Base-by-base conservation (phyloP, 2,329 filamentous ascomycete genomes). In the Emmonsiellopsis sp. region DNA sequence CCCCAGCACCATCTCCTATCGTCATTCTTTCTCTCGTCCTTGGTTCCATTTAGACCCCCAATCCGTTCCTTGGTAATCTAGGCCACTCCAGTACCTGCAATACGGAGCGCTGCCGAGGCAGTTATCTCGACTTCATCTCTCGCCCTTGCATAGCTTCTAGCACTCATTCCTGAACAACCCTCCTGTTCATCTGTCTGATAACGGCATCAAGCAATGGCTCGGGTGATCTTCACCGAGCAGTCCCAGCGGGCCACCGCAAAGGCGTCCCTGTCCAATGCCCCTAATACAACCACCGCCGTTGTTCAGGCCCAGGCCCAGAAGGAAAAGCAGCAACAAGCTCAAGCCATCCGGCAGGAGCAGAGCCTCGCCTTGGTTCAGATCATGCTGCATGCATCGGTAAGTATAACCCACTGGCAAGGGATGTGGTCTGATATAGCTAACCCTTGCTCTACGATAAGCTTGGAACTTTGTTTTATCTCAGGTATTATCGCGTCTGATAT, bases 301-400 rank as follows among this genome's bases (percentile, higher is more conserved):
- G 37, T 42, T 40, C 55, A 42, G 3, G 44, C 48, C 27, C 47
- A 57, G 32, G 49, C 42, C 10, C 54, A 57, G 47, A 53, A 49
- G 48, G 52, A 59, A 46, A 55, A 52, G 6, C 61, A 58, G 48
- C 27, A 51, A 36, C 53, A 58, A 36, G 46, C 45, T 10, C 53
- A 61, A 32, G 55, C 55, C 2, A 55, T 68, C 10, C 68, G 63
- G 46, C 71, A 73, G 53, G 65, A 69, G 51, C 74, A 77, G 56
- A 77, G 74, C 55, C 63, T 71, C 40, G 73, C 74, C 52, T 61
- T 77, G 42, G 68, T 75, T 11, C 74, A 76, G 61, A 75, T 73
- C 3, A 68, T 76, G 59, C 60, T 78, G 8, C 74, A 76, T 58
- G 68, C 72, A 42, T 71, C 71, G 14, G 71, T 76, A 56, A 65